Base-by-base conservation (phyloP, 2,329 filamentous ascomycete genomes). In the Fusarium xyrophilum region DNA sequence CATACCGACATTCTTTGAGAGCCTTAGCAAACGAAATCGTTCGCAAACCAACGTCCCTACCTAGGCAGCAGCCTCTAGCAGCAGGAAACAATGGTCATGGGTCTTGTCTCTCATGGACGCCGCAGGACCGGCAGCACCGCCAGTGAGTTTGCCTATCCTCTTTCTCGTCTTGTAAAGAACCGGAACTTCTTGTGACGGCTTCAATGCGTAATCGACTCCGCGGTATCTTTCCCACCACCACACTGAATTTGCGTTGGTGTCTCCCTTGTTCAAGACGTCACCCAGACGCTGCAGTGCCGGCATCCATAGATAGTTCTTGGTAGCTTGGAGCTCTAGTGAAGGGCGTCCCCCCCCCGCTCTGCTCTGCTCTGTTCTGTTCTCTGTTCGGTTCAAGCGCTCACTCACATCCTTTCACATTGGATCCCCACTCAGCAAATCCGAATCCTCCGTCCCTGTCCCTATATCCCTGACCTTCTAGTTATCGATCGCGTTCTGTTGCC, bases 91-190 rank as follows among this genome's bases (percentile, higher is more conserved):
- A 77, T 78, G 76, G 75, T 76, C 63, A 73, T 77, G 74, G 73
- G 74, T 63, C 72, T 78, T 32, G 75, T 76, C 36, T 75, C 76
- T 50, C 69, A 70, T 57, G 73, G 74, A 36, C 76, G 75, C 55
- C 75, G 75, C 60, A 76, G 75, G 59, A 69, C 76, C 56, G 66
- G 70, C 70, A 74, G 72, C 63, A 73, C 74, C 56, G 70, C 75
- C 40, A 70, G 67, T 70, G 54, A 70, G 67, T 71, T 47, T 71
- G 55, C 57, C 30, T 60, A 35, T 54, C 46, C 43, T 63, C 38
- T 65, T 53, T 39, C 42, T 68, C 40, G 28, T 53, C 33, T 46
- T 21, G 32, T 57, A 40, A 47, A 44, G 48, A 63, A 57, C 13
- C 23, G 35, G 25, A 32, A 14, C 25, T 36, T 32, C 48, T 35